Base-by-base conservation (phyloP, 139 green algal species). In the Limnomonas spitsbergensis region DNA sequence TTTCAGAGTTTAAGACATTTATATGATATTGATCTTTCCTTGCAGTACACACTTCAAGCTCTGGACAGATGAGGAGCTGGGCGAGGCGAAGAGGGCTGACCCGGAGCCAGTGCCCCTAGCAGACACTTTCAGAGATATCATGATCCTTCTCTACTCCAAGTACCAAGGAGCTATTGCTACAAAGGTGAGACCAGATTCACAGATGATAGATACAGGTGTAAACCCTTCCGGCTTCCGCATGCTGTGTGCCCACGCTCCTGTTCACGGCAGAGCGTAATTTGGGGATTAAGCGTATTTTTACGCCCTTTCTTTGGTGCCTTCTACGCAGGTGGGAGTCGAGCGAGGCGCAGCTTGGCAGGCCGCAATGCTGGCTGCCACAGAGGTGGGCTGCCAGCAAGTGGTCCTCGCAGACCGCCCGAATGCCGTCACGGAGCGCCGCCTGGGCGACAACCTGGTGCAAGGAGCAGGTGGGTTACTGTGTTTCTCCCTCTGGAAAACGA, bases 311-410 rank as follows among this genome's bases (percentile, higher is more conserved):
- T n/a, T n/a, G n/a, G n/a, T n/a, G n/a, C n/a, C n/a, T n/a, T 61
- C 47, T 37, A 34, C 29, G 27, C 29, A 72, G 61, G 61, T 72
- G 27, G 61, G 61, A 7, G 24, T 72, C 9, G 61, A 72, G 61
- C 61, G 61, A 20, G 61, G 61, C 7, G 61, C 61, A 72, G 61
- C 61, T 7, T 72, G 61, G 61, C 61, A 72, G 61, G 61, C 61
- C 61, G 61, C 61, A 20, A 20, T 72, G 27, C 61, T 36, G 29
- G 61, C 61, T 39, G 61, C 61, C 27, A 39, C 61, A 34, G 61
- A 72, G 9, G 61, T 72, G 27, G 61, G 61, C 7, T 34, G 27
- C 7, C 61, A 72, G 61, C 61, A 72, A 34, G 7, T 72, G 29
- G 7, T 72, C 7, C 61, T 72, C 26, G 26, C 29, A 34, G 61